phyloP scores from a whole-genome alignment of 257 asterid genomes.

The Gynochthodes officinalis region DNA sequence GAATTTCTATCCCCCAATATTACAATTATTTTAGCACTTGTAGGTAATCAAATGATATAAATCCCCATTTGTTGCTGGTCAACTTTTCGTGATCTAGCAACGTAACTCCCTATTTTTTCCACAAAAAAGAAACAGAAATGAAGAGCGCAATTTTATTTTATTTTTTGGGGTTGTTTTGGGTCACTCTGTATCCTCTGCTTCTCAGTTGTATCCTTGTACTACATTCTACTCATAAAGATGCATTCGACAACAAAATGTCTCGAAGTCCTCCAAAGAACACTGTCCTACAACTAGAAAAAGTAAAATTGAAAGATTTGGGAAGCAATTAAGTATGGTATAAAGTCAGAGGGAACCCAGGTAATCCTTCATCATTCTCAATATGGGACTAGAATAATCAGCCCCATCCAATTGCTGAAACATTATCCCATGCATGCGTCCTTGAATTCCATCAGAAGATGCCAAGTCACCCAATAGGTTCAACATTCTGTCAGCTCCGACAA shows the following conservation, averaged over 20 bases:
- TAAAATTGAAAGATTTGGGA: neutral
- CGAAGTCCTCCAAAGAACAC: too few relatives aligned
- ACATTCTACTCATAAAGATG: too few relatives aligned
- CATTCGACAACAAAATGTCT: neutral
- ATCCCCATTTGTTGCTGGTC: too few relatives aligned
- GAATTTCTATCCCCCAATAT: too few relatives aligned
- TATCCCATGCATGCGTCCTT: constrained; percentile 82
- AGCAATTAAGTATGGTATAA: neutral
- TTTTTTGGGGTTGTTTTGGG: too few relatives aligned
- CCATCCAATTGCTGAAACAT: constrained; percentile 60
- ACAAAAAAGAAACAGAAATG: too few relatives aligned
- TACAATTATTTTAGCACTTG: too few relatives aligned
- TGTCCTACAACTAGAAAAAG: neutral
- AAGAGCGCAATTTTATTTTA: neutral
- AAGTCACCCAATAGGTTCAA: constrained; percentile 45
- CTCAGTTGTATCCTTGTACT: neutral
- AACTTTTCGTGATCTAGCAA: too few relatives aligned
- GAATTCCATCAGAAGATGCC: constrained; percentile 58
- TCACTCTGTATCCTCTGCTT: neutral
- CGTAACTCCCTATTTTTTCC: too few relatives aligned
- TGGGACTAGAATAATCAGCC: constrained; percentile 37
- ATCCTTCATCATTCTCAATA: constrained; percentile 47
- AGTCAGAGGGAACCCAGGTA: constrained; percentile 46
- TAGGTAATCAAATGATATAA: too few relatives aligned
- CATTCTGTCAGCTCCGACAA: constrained; percentile 55